These are phyloP conservation scores for Adansonia digitata DNA, from an alignment of 345 rosid genomes.

Conservation along the genomic window DNA sequence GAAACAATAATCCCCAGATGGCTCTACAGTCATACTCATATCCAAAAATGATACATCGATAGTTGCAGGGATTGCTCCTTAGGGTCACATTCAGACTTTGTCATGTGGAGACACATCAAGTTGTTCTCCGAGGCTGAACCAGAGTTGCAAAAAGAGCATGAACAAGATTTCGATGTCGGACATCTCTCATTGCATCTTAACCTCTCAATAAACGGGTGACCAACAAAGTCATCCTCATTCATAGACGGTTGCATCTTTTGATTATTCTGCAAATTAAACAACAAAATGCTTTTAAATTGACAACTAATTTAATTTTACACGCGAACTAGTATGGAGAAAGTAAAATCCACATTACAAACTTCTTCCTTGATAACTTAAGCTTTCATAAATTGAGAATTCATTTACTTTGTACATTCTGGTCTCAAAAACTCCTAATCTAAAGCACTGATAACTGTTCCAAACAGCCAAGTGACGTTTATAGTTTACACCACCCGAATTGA, in stretches of 20 bases:
- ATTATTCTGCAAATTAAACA: constrained; percentile 43
- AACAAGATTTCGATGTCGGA: constrained; percentile 16
- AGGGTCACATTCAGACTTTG: not conserved
- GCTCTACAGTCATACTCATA: constrained; percentile 3
- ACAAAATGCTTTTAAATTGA: not conserved
- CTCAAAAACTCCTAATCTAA: not conserved
- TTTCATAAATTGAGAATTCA: constrained; percentile 3
- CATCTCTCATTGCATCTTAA: constrained; percentile 28
- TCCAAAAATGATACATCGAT: constrained; percentile 13
- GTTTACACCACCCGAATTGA: too few species aligned
- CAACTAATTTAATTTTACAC: not conserved
- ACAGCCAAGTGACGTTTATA: not conserved
- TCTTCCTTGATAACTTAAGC: not conserved
- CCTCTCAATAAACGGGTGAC: constrained; percentile 28
- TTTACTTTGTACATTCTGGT: not conserved
- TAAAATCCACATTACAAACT: constrained; percentile 1
- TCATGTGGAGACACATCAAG: constrained; percentile 14
- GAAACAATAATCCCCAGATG: constrained; percentile 16
- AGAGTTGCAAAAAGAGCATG: constrained; percentile 32
- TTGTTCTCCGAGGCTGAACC: constrained; percentile 24
- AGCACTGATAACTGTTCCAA: not conserved
- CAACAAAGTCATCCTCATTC: constrained; percentile 33
- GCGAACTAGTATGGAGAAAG: not conserved
- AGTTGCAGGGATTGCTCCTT: constrained; percentile 7
- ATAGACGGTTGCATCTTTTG: constrained; percentile 52